Conservation (phyloP, 768 basidiomycete genomes). For the Termitomyces sp. region DNA sequence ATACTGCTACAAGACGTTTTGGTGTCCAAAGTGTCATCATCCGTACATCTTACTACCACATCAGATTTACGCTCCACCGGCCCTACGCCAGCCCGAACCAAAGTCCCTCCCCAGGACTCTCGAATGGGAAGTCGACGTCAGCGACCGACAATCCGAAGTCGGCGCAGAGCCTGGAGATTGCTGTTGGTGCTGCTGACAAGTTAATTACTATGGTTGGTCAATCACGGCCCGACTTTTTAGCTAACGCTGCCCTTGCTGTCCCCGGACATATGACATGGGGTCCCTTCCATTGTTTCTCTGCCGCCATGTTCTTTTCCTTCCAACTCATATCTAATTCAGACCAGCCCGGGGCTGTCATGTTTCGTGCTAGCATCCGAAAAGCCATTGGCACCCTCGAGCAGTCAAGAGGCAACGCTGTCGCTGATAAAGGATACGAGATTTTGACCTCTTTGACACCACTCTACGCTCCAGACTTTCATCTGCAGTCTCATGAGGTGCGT, state of each 20-base stretch:
- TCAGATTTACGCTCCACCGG: conserved; percentile 81
- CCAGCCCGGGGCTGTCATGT: conserved; percentile 73
- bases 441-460: conserved; percentile 68
- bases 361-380: conserved; percentile 72
- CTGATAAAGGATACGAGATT: conserved; percentile 73
- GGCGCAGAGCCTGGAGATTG: conserved; percentile 65
- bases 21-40: conserved; percentile 83
- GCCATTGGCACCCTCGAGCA: conserved; percentile 64
- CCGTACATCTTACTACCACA: conserved; percentile 74
- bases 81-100: conserved; percentile 56
- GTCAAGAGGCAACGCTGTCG: conserved; percentile 59
- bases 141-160: conserved; percentile 39
- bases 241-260: conserved; percentile 63
- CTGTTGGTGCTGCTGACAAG: conserved; percentile 73
- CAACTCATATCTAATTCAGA: conserved; percentile 79
- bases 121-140: conserved; percentile 22
- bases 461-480: conserved; percentile 63
- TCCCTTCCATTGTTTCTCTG: conserved; percentile 80
- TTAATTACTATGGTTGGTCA: conserved; percentile 76
- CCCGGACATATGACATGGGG: conserved; percentile 85
- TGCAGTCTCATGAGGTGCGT: conserved; percentile 43
- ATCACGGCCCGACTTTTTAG: conserved; percentile 72
- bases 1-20: conserved; percentile 55
- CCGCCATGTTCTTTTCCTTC: conserved; percentile 91
- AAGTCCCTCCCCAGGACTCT: conserved; percentile 19